Percentiles rank a stretch among this genome's conserved stretches.
Evolutionary conservation across 306 rosid genomes (phyloP).

Genomic region (Notholithocarpus densiflorus): DNA sequence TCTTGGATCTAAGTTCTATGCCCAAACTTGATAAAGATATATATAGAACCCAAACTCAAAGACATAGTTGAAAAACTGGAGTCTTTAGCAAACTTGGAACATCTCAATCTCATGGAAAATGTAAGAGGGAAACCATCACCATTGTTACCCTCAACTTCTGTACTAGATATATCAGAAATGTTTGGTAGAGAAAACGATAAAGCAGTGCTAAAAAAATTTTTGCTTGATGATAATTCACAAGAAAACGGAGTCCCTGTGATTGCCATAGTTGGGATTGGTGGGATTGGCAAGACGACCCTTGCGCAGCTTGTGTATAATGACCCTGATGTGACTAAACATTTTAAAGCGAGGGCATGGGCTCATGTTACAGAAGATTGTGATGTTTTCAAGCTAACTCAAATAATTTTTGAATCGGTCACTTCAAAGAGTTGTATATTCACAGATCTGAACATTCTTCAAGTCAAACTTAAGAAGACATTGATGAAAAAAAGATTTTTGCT

Average conservation of each 20-base stretch:
- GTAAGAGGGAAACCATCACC: background rate
- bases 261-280: constrained; percentile 12
- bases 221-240: background rate
- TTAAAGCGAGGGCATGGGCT: background rate
- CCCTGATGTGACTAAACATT: background rate
- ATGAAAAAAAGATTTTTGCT: background rate
- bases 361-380: background rate
- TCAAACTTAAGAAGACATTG: background rate
- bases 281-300: background rate
- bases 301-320: background rate
- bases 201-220: background rate
- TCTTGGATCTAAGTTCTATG: rapidly evolving
- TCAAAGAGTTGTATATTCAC: background rate
- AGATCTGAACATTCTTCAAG: background rate
- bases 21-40: background rate
- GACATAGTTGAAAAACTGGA: background rate
- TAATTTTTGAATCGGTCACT: background rate
- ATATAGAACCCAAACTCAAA: background rate
- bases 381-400: background rate
- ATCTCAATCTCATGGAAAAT: background rate
- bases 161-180: background rate
- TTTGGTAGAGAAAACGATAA: background rate
- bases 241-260: background rate
- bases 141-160: background rate
- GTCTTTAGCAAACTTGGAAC: background rate